phyloP scores from a whole-genome alignment of 1,284 basidiomycete genomes.

The Leccinum huronense region DNA sequence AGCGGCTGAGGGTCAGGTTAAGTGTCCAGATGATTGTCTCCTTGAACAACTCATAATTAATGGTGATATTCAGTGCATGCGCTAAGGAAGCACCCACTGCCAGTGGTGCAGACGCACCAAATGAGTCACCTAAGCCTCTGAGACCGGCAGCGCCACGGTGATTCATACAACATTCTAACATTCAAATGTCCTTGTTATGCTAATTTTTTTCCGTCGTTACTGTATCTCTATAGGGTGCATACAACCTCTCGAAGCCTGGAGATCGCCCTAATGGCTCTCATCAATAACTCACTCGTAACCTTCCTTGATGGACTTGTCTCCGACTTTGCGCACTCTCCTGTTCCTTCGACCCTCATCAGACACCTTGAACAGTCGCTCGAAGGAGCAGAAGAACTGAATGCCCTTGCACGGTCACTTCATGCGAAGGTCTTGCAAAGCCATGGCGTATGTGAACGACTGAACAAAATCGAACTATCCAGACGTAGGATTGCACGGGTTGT shows the following conservation, averaged over 20 bases:
- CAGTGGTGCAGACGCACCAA: no score
- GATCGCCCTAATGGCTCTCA: background rate
- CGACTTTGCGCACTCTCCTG: background rate
- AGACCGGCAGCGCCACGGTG: no score
- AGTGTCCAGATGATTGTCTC: no score
- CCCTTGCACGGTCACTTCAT: background rate
- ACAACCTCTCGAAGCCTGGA: background rate
- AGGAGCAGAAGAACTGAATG: background rate
- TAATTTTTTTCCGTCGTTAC: no score
- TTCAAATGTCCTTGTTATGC: no score
- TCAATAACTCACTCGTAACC: background rate
- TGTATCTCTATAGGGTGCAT: background rate
- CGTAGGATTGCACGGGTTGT: background rate
- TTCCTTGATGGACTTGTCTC: background rate
- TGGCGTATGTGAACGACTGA: background rate
- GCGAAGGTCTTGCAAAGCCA: background rate
- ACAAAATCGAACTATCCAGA: background rate
- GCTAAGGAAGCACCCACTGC: no score
- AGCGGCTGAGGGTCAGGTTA: no score
- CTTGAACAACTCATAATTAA: no score
- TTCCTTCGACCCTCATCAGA: background rate
- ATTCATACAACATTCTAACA: no score
- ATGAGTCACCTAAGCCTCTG: no score
- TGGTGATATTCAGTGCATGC: no score
- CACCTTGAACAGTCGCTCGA: background rate